phyloP scores from a whole-genome alignment of 257 asterid species.

The Eustoma russellianum region DNA sequence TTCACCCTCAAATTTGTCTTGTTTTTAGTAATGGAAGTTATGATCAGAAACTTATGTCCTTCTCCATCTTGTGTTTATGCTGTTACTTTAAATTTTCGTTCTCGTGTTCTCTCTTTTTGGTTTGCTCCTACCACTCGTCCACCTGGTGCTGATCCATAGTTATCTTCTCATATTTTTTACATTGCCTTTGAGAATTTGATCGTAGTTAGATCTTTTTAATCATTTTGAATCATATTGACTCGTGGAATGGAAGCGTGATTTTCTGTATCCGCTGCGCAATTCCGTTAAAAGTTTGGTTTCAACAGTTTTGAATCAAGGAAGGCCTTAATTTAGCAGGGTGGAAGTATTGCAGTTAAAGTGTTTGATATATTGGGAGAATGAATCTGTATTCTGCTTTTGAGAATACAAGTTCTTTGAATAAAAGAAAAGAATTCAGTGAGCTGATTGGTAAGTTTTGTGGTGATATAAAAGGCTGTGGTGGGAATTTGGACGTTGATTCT shows the following conservation, averaged over 20 bases:
- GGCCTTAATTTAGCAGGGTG: no score
- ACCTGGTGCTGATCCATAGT: constrained; percentile 84
- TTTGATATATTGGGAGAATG: constrained; percentile 8
- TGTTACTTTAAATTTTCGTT: constrained; percentile 30
- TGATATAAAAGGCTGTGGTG: constrained; percentile 11
- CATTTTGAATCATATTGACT: no score
- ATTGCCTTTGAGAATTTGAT: no score
- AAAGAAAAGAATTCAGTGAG: constrained; percentile 15
- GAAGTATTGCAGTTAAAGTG: no score
- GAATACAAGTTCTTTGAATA: constrained; percentile 11
- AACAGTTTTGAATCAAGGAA: no score
- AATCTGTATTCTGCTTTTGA: constrained; percentile 17
- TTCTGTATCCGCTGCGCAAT: neutral
- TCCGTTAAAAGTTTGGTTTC: no score
- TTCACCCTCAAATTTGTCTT: constrained; percentile 12
- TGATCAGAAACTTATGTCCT: constrained; percentile 27
- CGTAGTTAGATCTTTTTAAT: no score
- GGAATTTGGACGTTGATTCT: constrained; percentile 21
- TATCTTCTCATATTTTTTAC: neutral
- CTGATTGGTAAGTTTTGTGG: constrained; percentile 18
- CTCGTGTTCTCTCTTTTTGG: constrained; percentile 65
- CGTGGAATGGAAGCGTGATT: neutral
- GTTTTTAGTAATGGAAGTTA: constrained; percentile 23
- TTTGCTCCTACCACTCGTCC: constrained; percentile 88
- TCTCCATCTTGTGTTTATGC: constrained; percentile 23